phyloP scores from a whole-genome alignment of 768 basidiomycete species.

The Pulveroboletus sp. region DNA sequence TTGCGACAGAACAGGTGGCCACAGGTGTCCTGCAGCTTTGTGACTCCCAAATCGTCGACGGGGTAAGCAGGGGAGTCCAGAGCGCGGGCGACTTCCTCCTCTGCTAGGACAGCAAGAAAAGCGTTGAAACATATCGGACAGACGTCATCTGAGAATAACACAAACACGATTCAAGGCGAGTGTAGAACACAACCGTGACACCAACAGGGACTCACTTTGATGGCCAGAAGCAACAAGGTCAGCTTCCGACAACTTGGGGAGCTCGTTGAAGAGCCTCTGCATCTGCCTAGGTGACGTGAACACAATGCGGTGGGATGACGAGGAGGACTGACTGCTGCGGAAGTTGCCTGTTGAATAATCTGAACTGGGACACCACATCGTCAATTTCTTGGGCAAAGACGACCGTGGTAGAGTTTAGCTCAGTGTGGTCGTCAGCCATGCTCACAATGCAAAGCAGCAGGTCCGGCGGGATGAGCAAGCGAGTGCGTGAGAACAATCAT shows the following conservation, averaged over 20 bases:
- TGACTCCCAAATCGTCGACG: slow-evolving; percentile 65
- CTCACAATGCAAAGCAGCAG: neutral
- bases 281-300: slow-evolving; percentile 28
- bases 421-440: slow-evolving; percentile 22
- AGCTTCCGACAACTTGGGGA: slow-evolving; percentile 49
- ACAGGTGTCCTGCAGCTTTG: slow-evolving; percentile 49
- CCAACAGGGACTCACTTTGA: slow-evolving; percentile 33
- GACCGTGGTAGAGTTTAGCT: slow-evolving; percentile 1
- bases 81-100: slow-evolving; percentile 66
- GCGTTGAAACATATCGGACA: slow-evolving; percentile 76
- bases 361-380: slow-evolving; percentile 29
- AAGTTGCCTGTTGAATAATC: slow-evolving; percentile 21
- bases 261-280: slow-evolving; percentile 37
- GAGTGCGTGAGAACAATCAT: slow-evolving; percentile 27
- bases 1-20: slow-evolving; percentile 77
- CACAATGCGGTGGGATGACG: neutral
- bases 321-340: slow-evolving; percentile 24
- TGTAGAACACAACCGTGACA: neutral
- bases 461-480: too few species aligned
- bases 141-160: slow-evolving; percentile 45
- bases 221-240: slow-evolving; percentile 45
- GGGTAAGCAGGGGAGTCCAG: slow-evolving; percentile 80
- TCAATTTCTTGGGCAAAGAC: slow-evolving; percentile 28
- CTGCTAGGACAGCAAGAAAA: slow-evolving; percentile 61
- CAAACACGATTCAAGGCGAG: neutral